These are phyloP conservation scores for Epichloe baconii DNA, from an alignment of 2,329 filamentous ascomycete species.

Conservation along the genomic window DNA sequence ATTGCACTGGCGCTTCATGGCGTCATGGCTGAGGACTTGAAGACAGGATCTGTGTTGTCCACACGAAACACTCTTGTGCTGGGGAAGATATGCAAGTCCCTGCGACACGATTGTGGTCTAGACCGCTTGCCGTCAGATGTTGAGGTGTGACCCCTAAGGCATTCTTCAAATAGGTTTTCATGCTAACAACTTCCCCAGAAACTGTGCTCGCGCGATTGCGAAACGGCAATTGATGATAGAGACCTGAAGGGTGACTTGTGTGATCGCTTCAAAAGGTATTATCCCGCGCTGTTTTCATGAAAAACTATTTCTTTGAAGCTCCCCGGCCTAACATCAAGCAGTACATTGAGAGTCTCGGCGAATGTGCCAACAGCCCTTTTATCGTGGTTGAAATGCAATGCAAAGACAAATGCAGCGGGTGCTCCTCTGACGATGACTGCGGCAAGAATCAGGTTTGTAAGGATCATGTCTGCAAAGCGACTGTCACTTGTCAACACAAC, in stretches of 20 bases:
- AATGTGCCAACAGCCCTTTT: constrained; percentile 3
- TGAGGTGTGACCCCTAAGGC: background rate
- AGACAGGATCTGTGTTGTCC: background rate
- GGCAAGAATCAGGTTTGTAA: constrained; percentile 2
- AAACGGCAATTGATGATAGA: constrained; percentile 3
- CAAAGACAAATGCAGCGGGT: constrained; percentile 3
- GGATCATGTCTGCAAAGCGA: constrained; percentile 2
- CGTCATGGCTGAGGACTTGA: background rate
- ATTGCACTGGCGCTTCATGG: background rate
- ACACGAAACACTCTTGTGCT: constrained; percentile 1
- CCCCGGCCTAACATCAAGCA: background rate
- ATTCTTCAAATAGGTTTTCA: background rate
- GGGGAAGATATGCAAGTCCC: constrained; percentile 4
- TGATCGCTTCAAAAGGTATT: constrained; percentile 4
- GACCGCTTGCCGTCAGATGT: constrained; percentile 1
- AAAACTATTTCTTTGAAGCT: background rate
- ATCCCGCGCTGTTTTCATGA: background rate
- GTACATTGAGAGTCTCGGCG: constrained; percentile 5
- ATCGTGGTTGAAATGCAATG: constrained; percentile 3
- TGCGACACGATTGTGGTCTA: constrained; percentile 4
- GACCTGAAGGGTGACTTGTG: constrained; percentile 2
- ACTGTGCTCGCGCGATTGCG: constrained; percentile 3
- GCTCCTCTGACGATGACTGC: constrained; percentile 3
- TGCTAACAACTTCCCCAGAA: background rate
- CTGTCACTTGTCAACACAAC: constrained; percentile 3